Evolutionary conservation across 2,329 filamentous ascomycete species (phyloP).

Genomic region (Neurospora sp.): DNA sequence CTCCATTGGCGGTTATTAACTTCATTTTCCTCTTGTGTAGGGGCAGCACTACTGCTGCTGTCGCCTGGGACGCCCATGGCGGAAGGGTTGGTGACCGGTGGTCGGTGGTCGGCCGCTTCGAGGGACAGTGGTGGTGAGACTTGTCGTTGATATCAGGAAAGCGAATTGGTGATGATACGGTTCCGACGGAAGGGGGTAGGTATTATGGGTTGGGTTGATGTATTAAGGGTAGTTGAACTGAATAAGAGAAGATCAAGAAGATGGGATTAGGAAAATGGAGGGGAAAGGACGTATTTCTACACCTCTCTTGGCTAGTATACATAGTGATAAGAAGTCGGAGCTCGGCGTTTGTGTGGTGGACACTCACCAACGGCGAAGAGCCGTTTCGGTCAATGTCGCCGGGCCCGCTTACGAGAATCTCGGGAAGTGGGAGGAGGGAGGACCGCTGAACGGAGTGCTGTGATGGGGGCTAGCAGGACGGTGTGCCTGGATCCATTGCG

Average conservation of each 20-base stretch:
- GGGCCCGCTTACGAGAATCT: background rate
- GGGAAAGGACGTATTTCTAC: background rate
- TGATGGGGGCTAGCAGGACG: background rate
- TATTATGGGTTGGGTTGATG: background rate
- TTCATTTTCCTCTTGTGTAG: background rate
- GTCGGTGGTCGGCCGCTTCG: background rate
- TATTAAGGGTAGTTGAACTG: background rate
- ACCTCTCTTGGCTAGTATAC: background rate
- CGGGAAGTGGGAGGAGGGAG: background rate
- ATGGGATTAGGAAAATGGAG: background rate
- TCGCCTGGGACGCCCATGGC: background rate
- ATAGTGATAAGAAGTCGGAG: background rate
- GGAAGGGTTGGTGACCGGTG: background rate
- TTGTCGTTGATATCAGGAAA: background rate
- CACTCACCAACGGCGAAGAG: background rate
- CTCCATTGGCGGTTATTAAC: conserved; percentile 25
- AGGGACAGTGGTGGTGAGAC: background rate
- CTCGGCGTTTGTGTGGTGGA: background rate
- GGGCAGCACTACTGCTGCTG: background rate
- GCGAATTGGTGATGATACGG: background rate
- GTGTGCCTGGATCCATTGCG: background rate
- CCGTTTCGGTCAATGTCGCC: background rate
- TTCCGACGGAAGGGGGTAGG: background rate
- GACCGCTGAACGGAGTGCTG: background rate
- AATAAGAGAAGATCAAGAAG: background rate